Evolutionary conservation across 129 eudicot genomes (phyloP), one percentile per base, ranked within the genome.

Genomic region (Kitagawia praeruptora): DNA sequence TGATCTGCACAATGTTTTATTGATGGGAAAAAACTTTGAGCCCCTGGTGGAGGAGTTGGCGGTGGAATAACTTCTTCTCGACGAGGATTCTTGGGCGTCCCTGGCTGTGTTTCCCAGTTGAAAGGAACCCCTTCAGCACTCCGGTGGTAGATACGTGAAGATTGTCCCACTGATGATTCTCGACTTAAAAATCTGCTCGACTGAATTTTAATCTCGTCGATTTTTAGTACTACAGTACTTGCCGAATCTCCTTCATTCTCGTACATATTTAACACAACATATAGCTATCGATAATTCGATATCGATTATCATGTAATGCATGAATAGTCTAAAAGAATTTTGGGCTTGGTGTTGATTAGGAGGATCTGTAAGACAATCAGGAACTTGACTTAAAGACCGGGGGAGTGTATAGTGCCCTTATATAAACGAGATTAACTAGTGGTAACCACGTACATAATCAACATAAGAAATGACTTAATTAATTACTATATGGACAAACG

Each of bases 51-150:
- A 21, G 97, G 98, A 38, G 87, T 82, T 18, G 91, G 87, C 10
- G 89, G 93, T 0, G 92, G 97, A 41, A 91, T 78, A n/a, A 71
- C 74, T 34, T 83, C 89, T 25, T 79, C 88, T 72, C 27, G 79
- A 8, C 86, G 91, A 0, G 89, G 91, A 53, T 80, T 75, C 78
- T 70, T 84, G n/a, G 98, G 87, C 4, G 89, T 91, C 47, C 98
- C 98, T 4, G 98, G 98, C 70, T 82, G 89, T 85, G 66, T 81
- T 76, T 94, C 98, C 97, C 98, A 94, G 34, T 82, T 81, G 58
- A 91, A 91, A 14, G 97, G 96, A 14, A 93, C 93, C 3, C 97
- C 97, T 86, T 88, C 92, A 28, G 86, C 75, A 70, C 71, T 71
- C 11, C 92, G 88, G 44, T 89, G 89, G 78, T 85, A 89, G 0